These are phyloP conservation scores for Aspergillus ochraceus DNA, from an alignment of 2,329 filamentous ascomycete genomes.

Conservation along the genomic window DNA sequence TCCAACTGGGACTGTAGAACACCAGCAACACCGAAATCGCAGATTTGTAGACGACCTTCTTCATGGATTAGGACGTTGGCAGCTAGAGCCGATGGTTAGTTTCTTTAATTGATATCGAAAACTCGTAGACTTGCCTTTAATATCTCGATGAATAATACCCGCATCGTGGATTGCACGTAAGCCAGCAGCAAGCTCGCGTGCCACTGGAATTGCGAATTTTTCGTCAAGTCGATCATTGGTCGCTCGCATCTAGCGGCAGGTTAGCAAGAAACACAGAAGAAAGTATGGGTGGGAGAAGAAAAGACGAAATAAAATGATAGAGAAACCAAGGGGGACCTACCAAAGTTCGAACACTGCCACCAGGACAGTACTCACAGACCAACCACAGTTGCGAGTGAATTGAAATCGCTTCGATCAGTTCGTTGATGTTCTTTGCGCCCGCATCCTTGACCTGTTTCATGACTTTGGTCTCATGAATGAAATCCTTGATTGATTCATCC, in stretches of 20 bases:
- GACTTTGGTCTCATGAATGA: constrained; percentile 63
- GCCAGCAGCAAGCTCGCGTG: constrained; percentile 62
- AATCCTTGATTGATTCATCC: constrained; percentile 54
- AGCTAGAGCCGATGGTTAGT: constrained; percentile 35
- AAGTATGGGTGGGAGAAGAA: constrained; percentile 6
- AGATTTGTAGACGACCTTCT: constrained; percentile 62
- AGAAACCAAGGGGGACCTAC: constrained; percentile 43
- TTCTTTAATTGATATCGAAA: not conserved
- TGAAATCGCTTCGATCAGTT: constrained; percentile 63
- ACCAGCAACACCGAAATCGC: constrained; percentile 67
- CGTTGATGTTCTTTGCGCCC: constrained; percentile 63
- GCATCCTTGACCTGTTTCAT: constrained; percentile 63
- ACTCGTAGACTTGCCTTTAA: constrained; percentile 53
- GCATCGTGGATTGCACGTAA: constrained; percentile 64
- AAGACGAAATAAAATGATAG: constrained; percentile 14
- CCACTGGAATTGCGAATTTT: constrained; percentile 63
- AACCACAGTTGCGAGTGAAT: constrained; percentile 67
- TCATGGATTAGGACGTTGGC: constrained; percentile 66
- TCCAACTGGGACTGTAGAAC: constrained; percentile 59
- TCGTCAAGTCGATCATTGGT: constrained; percentile 55
- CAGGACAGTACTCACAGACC: constrained; percentile 66
- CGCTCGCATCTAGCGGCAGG: constrained; percentile 45
- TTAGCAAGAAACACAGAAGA: constrained; percentile 1
- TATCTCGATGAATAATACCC: constrained; percentile 65
- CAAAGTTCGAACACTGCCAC: constrained; percentile 64